Evolutionary conservation across 2,329 filamentous ascomycete genomes (phyloP).

Genomic region (Penicillium hesseltinei): DNA sequence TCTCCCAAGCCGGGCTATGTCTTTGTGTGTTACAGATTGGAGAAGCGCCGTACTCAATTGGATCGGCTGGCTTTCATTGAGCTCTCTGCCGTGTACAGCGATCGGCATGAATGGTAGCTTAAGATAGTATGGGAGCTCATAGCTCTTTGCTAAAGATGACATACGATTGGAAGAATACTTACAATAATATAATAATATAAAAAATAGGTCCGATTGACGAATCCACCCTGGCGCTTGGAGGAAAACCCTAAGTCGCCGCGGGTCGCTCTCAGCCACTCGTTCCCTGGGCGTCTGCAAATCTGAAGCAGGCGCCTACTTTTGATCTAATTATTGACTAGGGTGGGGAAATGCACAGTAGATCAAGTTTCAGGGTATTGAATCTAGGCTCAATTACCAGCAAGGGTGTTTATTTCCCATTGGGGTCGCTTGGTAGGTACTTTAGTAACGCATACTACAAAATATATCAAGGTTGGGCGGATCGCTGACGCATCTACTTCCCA

Average conservation of each 20-base stretch:
- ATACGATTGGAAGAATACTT: not conserved
- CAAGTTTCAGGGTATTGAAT: constrained; percentile 16
- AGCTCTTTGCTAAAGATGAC: not conserved
- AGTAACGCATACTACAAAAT: not conserved
- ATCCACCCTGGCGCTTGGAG: constrained; percentile 32
- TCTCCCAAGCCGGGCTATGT: not conserved
- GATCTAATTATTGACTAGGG: not conserved
- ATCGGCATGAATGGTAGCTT: constrained; percentile 1
- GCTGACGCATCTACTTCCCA: not conserved
- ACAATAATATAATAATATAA: not conserved
- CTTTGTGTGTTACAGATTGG: constrained; percentile 9
- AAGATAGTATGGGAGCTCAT: not conserved
- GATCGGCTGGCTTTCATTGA: not conserved
- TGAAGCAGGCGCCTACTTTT: constrained; percentile 21
- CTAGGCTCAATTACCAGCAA: not conserved
- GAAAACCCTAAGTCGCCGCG: constrained; percentile 9
- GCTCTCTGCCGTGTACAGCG: constrained; percentile 1
- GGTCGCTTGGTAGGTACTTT: not conserved
- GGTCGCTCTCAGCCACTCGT: constrained; percentile 28
- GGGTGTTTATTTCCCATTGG: not conserved
- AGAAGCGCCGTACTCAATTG: not conserved
- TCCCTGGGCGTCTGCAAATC: constrained; percentile 3
- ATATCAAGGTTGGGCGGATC: not conserved
- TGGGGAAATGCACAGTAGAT: constrained; percentile 9
- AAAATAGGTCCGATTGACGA: not conserved